Evolutionary conservation across 148 eudicot species (phyloP), one percentile per base, ranked within the genome.

Genomic region (Hydrangea macrophylla): DNA sequence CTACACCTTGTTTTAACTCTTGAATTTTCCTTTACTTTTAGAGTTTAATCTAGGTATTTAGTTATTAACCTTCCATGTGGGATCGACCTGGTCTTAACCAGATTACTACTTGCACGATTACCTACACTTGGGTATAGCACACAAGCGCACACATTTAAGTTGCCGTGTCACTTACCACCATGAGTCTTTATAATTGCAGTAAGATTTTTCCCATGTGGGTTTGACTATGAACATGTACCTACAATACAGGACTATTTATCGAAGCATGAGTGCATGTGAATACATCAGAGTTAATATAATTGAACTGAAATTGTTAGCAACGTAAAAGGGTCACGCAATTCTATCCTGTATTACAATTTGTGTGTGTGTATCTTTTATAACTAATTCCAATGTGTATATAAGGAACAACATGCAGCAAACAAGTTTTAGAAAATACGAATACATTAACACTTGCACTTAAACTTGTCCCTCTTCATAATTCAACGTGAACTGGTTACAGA

Each of bases 321-420:
- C 22, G n/a, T 0, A 48, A 0, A 48, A 17, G 5, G n/a, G 53
- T 42, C 53, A 48, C 5, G 17, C 11, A 45, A 45, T 17, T 15
- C n/a, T 45, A 17, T 9, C 64, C 56, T n/a, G 24, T 51, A 51
- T 51, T 2, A 6, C 3, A 1, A 28, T 37, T 10, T 61, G 48
- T 10, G 13, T 23, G 2, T 37, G 28, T 4, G 50, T 13, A 37
- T 7, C 13, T 60, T n/a, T n/a, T n/a, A n/a, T n/a, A n/a, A n/a
- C n/a, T n/a, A n/a, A n/a, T n/a, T n/a, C n/a, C n/a, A n/a, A n/a
- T n/a, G n/a, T 0, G n/a, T 48, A 48, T 18, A 48, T 48, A 18
- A n/a, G 53, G 53, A 48, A 48, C 22, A 48, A 48, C 53, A 48
- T 18, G 23, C 53, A 45, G 31, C 68, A 48, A 65, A 10, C 58